Evolutionary conservation across 2,329 filamentous ascomycete species (phyloP), one percentile per base, ranked within the genome.

Genomic region (Ophiocordyceps camponoti-saundersi): DNA sequence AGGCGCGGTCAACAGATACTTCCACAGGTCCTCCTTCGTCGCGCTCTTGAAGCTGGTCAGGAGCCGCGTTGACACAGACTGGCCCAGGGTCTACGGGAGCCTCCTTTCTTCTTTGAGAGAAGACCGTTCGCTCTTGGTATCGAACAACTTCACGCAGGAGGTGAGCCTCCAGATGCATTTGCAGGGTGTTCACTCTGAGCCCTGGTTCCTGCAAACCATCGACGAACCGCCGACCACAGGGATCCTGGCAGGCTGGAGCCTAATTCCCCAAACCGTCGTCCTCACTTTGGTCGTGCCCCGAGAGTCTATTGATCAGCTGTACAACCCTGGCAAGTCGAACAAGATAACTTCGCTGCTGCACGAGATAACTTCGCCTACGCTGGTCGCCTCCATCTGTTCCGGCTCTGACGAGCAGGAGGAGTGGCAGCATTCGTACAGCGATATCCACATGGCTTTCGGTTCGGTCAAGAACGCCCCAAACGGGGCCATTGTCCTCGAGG

Each of bases 381-480:
- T 65, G 30, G 48, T 60, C 23, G 62, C 54, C 20, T 60, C 57
- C 0, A 45, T 64, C 18, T 55, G 53, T n/a, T 52, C 58, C 11
- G 49, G 54, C 2, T 48, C 53, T 6, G 44, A 50, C 12, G 51
- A 56, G 2, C 42, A 51, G 13, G 48, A 51, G 21, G 49, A 54
- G 42, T 66, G 59, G 59, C 56, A 60, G 26, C 63, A 61, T 49
- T 51, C 61, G 15, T 71, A 65, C 51, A 53, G 58, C 3, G 59
- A 65, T 47, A 56, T 67, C 13, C 69, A 72, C 1, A 50, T 70
- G 29, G 48, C 54, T 5, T 70, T 71, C 51, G 70, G 69, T 15
- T 58, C 54, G 0, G 47, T 67, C 13, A 53, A 53, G 44, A 50
- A 50, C 6, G 50, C 58, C 1, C 50, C 53, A 6, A 61, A 63